Percentiles rank a stretch among this genome's conserved stretches.
phyloP scores from a whole-genome alignment of 805 yeast species.

The Ogataea angusta region DNA sequence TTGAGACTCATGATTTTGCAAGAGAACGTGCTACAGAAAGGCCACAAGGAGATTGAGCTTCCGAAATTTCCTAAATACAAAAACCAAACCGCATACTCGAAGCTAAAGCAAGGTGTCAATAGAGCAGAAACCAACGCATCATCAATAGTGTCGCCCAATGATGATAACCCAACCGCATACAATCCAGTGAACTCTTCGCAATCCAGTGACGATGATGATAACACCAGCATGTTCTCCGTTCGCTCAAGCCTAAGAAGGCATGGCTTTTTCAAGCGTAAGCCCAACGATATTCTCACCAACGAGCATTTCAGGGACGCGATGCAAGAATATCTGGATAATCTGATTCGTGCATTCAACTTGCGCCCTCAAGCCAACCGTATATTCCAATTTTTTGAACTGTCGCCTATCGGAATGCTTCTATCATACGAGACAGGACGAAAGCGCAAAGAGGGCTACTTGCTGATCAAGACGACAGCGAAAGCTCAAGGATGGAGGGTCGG shows the following conservation, averaged over 20 bases:
- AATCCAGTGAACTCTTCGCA: constrained; percentile 5
- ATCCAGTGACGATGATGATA: constrained; percentile 4
- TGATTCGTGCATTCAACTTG: constrained; percentile 58
- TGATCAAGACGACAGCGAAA: constrained; percentile 77
- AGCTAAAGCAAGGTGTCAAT: constrained; percentile 1
- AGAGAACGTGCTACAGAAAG: constrained; percentile 30
- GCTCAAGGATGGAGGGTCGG: constrained; percentile 96
- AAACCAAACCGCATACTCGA: constrained; percentile 4
- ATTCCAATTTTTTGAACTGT: constrained; percentile 84
- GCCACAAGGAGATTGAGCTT: constrained; percentile 28
- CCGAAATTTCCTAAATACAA: constrained; percentile 39
- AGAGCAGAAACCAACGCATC: constrained; percentile 9
- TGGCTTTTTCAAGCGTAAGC: constrained; percentile 13
- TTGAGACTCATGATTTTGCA: constrained; percentile 54
- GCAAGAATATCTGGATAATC: constrained; percentile 62
- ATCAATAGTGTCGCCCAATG: constrained; percentile 6
- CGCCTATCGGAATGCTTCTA: constrained; percentile 80
- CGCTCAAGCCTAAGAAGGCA: constrained; percentile 13
- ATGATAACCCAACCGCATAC: constrained; percentile 5
- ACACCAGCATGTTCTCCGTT: constrained; percentile 8
- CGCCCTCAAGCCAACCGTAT: constrained; percentile 79
- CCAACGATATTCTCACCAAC: constrained; percentile 13
- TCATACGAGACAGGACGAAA: constrained; percentile 77
- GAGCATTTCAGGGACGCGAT: constrained; percentile 44
- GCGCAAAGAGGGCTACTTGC: constrained; percentile 87